Evolutionary conservation across 495 filamentous ascomycete genomes (phyloP).

Genomic region (Lophium mytilinum): DNA sequence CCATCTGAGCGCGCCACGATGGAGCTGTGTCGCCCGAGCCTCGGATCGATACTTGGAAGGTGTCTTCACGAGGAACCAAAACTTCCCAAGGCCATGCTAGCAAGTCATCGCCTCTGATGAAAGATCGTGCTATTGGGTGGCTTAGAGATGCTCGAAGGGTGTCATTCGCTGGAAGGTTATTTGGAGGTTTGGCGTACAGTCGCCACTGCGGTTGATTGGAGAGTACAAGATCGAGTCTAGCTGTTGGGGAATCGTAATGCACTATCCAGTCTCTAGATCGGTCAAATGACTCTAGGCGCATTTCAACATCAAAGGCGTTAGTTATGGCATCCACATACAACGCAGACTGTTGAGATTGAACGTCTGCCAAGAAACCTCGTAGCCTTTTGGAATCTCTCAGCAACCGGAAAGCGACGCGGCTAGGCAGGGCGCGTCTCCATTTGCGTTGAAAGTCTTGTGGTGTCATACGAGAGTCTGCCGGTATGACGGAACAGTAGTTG

Average conservation of each 20-base stretch:
- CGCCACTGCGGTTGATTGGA: constrained; percentile 42
- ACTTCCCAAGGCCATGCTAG: constrained; percentile 17
- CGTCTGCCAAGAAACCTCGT: too few species aligned
- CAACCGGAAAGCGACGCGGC: constrained; percentile 12
- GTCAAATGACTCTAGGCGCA: constrained; percentile 41
- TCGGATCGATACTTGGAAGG: not conserved
- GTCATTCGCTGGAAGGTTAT: constrained; percentile 34
- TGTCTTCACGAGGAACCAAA: constrained; percentile 1
- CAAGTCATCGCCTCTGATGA: constrained; percentile 31
- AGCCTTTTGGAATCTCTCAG: too few species aligned
- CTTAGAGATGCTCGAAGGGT: constrained; percentile 40
- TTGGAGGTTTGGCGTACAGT: constrained; percentile 43
- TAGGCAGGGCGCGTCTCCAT: constrained; percentile 19
- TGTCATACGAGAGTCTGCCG: constrained; percentile 27
- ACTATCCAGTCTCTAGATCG: constrained; percentile 47
- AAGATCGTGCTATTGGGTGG: constrained; percentile 47
- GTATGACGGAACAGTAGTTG: constrained; percentile 32
- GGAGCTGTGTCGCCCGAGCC: not conserved
- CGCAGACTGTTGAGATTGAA: too few species aligned
- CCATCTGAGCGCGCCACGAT: constrained; percentile 23
- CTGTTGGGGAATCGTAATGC: constrained; percentile 41
- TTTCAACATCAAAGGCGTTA: constrained; percentile 34
- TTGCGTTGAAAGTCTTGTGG: constrained; percentile 44
- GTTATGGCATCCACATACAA: constrained; percentile 33
- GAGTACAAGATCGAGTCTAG: constrained; percentile 46